These are phyloP conservation scores for Saccharomyces paradoxus DNA, from an alignment of 805 yeast species.

Conservation along the genomic window DNA sequence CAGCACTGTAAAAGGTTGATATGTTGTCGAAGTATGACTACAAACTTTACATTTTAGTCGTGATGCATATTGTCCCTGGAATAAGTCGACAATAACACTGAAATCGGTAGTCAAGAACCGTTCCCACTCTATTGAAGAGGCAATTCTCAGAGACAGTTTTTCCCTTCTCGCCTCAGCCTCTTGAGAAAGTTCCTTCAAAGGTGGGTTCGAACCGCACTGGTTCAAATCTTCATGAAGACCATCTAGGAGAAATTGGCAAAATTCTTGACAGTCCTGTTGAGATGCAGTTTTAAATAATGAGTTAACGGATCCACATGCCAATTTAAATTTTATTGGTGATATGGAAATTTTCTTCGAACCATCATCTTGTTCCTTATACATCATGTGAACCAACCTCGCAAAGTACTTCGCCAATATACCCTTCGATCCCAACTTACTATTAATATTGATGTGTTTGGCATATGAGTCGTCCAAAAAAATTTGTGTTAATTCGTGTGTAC, in stretches of 20 bases:
- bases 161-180: constrained; percentile 72
- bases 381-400: constrained; percentile 50
- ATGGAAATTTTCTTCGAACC: constrained; percentile 23
- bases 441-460: constrained; percentile 58
- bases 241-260: constrained; percentile 78
- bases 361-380: constrained; percentile 36
- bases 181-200: constrained; percentile 51
- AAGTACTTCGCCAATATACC: constrained; percentile 71
- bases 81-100: constrained; percentile 71
- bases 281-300: constrained; percentile 71
- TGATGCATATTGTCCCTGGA: constrained; percentile 85
- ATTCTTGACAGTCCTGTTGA: constrained; percentile 93
- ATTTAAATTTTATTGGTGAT: constrained; percentile 61
- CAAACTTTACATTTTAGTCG: constrained; percentile 68
- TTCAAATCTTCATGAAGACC: constrained; percentile 90
- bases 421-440: constrained; percentile 69
- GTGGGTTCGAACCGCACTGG: constrained; percentile 47
- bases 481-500: constrained; percentile 57
- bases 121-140: constrained; percentile 91
- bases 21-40: constrained; percentile 74
- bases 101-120: constrained; percentile 73
- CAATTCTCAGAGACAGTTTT: constrained; percentile 62
- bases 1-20: constrained; percentile 71
- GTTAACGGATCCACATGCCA: constrained; percentile 60
- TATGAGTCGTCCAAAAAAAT: constrained; percentile 62